phyloP scores from a whole-genome alignment of 2,329 filamentous ascomycete species.

The Sporothrix inflata region DNA sequence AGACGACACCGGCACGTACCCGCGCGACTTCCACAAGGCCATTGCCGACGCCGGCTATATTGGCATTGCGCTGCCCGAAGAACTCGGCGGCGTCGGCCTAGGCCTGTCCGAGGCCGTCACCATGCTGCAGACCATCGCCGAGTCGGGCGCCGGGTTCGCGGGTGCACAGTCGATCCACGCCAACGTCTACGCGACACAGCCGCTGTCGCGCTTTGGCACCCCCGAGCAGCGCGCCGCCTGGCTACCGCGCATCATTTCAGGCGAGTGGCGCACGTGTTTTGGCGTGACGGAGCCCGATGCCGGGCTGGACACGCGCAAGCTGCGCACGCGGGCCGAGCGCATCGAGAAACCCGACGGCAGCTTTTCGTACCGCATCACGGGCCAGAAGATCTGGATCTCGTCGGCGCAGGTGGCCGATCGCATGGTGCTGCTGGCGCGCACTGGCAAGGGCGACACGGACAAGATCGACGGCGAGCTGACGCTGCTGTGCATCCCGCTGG shows the following conservation, averaged over 20 bases:
- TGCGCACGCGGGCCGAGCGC: constrained; percentile 66
- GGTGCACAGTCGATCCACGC: constrained; percentile 65
- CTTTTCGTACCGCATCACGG: constrained; percentile 66
- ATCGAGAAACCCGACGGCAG: constrained; percentile 46
- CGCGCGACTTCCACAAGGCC: constrained; percentile 74
- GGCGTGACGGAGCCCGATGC: constrained; percentile 85
- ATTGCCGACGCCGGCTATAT: constrained; percentile 78
- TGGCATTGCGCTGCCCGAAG: constrained; percentile 76
- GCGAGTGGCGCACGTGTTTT: constrained; percentile 74
- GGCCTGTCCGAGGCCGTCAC: constrained; percentile 82
- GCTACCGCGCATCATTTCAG: constrained; percentile 72
- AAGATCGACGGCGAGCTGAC: constrained; percentile 65
- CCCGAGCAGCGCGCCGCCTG: constrained; percentile 64
- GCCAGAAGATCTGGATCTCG: constrained; percentile 90
- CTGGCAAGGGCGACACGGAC: constrained; percentile 38
- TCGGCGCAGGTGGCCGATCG: constrained; percentile 80
- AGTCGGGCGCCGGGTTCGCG: constrained; percentile 76
- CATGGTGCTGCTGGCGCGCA: constrained; percentile 82
- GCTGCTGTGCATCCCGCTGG: constrained; percentile 78
- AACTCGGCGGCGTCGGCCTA: constrained; percentile 72
- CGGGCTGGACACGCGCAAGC: constrained; percentile 74
- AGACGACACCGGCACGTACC: constrained; percentile 72
- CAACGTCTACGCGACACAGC: constrained; percentile 76
- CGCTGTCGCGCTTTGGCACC: constrained; percentile 72
- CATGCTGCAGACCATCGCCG: constrained; percentile 83